phyloP scores from a whole-genome alignment of 106 monocot genomes.

The Chionographis japonica region DNA sequence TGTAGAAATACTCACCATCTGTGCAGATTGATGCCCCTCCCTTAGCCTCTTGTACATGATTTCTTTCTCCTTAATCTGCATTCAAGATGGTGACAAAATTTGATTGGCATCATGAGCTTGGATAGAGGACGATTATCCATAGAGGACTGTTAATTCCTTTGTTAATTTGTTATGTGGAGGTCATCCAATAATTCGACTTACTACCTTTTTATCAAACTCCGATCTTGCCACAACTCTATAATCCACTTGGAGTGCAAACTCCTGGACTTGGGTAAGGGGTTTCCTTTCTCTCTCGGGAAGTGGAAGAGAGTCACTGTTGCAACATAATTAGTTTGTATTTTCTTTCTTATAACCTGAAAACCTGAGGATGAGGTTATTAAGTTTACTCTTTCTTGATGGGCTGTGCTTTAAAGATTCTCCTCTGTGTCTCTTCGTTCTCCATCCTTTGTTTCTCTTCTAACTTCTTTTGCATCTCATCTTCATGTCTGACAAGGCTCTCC shows the following conservation, averaged over 20 bases:
- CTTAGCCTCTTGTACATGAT: constrained; percentile 29
- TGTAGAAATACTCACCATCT: constrained; percentile 17
- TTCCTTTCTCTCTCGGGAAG: constrained; percentile 29
- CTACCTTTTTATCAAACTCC: constrained; percentile 33
- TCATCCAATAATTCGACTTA: not conserved
- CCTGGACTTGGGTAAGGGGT: constrained; percentile 32
- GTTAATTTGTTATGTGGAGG: not conserved
- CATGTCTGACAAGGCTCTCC: constrained; percentile 79
- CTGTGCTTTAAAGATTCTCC: constrained; percentile 69
- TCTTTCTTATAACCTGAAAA: constrained; percentile 6
- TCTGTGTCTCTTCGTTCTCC: constrained; percentile 69
- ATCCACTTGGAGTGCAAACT: constrained; percentile 25
- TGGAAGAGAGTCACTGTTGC: constrained; percentile 24
- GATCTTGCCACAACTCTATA: constrained; percentile 21
- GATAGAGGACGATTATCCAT: not conserved
- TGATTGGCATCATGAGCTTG: not conserved
- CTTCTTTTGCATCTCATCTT: constrained; percentile 59
- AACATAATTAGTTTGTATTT: not conserved
- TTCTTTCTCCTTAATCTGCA: constrained; percentile 27
- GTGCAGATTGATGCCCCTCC: constrained; percentile 18
- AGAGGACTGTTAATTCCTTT: too few species aligned
- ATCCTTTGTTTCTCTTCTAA: constrained; percentile 54
- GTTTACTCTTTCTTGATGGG: constrained; percentile 54
- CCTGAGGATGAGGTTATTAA: not conserved
- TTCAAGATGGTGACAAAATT: not conserved